Percentiles rank a stretch among this genome's conserved stretches.
phyloP scores from a whole-genome alignment of 352 stramenopile species.

The Pythium brassicae region DNA sequence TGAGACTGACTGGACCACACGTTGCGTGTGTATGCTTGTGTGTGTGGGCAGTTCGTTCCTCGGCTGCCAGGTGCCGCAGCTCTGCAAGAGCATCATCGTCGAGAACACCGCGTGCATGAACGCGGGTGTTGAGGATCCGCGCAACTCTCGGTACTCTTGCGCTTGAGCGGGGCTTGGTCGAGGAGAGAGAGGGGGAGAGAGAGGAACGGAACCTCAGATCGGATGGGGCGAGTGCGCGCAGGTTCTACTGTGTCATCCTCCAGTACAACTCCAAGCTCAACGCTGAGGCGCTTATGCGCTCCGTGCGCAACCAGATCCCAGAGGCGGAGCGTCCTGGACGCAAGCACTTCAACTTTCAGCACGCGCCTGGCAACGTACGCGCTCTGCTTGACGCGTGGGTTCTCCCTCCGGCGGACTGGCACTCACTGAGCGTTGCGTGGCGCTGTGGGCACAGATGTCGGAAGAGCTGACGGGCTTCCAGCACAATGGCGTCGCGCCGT shows the following conservation, averaged over 20 bases:
- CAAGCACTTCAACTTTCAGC: slow-evolving; percentile 88
- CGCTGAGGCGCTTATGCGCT: slow-evolving; percentile 75
- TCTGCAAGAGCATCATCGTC: slow-evolving; percentile 90
- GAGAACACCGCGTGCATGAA: slow-evolving; percentile 81
- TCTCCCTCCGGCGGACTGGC: too few relatives aligned
- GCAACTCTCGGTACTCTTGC: slow-evolving; percentile 48
- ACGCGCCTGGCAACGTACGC: slow-evolving; percentile 55
- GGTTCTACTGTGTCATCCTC: slow-evolving; percentile 82
- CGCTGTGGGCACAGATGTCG: slow-evolving; percentile 28
- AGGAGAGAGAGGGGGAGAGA: background rate
- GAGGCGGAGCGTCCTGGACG: slow-evolving; percentile 48
- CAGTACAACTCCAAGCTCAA: slow-evolving; percentile 87
- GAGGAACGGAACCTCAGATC: background rate
- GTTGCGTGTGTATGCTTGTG: slow-evolving; percentile 1
- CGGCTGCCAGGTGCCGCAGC: slow-evolving; percentile 51
- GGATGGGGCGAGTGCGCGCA: slow-evolving; percentile 9
- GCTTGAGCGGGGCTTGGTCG: background rate
- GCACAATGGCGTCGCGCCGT: slow-evolving; percentile 82
- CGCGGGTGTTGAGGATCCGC: slow-evolving; percentile 41
- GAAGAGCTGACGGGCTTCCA: slow-evolving; percentile 78
- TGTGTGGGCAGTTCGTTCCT: slow-evolving; percentile 43
- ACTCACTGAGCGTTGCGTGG: too few relatives aligned
- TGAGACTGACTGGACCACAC: background rate
- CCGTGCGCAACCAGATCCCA: slow-evolving; percentile 61
- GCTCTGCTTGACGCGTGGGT: too few relatives aligned